phyloP scores from a whole-genome alignment of 2,329 filamentous ascomycete species.

The Penicillium sp. region DNA sequence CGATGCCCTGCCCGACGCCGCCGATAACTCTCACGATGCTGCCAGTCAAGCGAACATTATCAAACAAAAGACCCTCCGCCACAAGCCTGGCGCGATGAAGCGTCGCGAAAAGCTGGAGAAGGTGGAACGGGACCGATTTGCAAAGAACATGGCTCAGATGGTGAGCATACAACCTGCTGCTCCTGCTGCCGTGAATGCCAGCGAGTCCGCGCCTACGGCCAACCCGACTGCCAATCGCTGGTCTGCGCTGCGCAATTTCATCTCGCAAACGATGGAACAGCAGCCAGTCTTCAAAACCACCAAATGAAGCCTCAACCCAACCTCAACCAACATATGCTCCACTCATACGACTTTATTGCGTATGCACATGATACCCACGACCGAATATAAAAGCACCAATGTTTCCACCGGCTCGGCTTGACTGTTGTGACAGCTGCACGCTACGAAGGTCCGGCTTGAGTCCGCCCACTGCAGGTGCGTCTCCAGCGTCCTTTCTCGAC shows the following conservation, averaged over 20 bases:
- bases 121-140: conserved; percentile 81
- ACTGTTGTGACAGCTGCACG: not conserved
- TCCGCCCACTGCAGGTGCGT: not conserved
- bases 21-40: conserved; percentile 50
- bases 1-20: conserved; percentile 72
- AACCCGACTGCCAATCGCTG: conserved; percentile 63
- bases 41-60: conserved; percentile 66
- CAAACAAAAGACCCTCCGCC: conserved; percentile 72
- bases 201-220: conserved; percentile 19
- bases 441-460: not conserved
- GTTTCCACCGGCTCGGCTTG: not conserved
- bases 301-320: conserved; percentile 24
- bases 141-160: conserved; percentile 77
- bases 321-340: not conserved
- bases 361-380: not conserved
- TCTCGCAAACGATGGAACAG: conserved; percentile 85
- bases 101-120: conserved; percentile 77
- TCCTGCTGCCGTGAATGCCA: conserved; percentile 30
- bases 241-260: conserved; percentile 80
- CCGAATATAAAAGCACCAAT: not conserved
- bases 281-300: conserved; percentile 69
- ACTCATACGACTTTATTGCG: not conserved
- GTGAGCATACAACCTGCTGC: conserved; percentile 42
- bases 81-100: conserved; percentile 77
- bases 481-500: not conserved